Evolutionary conservation across 164 flowering plant genomes (phyloP), one percentile per base, ranked within the genome.

Genomic region (Euptelea pleiosperma): DNA sequence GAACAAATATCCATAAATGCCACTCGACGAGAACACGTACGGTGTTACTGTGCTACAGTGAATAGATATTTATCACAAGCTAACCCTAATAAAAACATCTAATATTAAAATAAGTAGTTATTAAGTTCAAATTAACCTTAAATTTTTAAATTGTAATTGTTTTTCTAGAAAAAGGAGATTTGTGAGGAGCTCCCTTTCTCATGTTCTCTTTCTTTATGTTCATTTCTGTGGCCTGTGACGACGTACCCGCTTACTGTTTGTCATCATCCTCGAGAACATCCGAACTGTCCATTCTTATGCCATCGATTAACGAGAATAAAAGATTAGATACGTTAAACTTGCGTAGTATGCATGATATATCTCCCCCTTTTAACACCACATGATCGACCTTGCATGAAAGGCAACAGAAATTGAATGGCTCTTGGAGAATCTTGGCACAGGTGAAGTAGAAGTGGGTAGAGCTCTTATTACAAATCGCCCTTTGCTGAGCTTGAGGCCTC

Each of bases 351-450:
- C 78, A 52, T 1, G 90, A 79, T 15, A 91, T 58, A 46, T 82
- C 87, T 39, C 75, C 85, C 16, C 86, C 86, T 65, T 70, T 71
- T 29, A 52, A 49, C 55, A 80, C 79, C 84, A 82, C 67, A 61
- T 82, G 72, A 71, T 87, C 78, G 52, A 91, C 98, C 96, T 92
- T 92, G 96, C 98, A 92, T 14, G 91, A 81, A 52, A 92, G 89
- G 56, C 93, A 89, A 37, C 98, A 92, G 80, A 82, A 89, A 57
- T 67, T 71, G 60, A 81, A 92, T 1, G 89, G 85, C 14, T 84
- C 89, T 68, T 84, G 98, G 42, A 92, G 93, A 52, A 78, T 80
- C 57, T 96, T 76, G 58, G 84, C 88, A 73, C 98, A 92, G 30
- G 81, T 80, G 68, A 72, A 65, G 79, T 96, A 92, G 18, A 71